Base-by-base conservation (phyloP, 192 early-diverging fungal genomes). In the Backusella morwellensis region DNA sequence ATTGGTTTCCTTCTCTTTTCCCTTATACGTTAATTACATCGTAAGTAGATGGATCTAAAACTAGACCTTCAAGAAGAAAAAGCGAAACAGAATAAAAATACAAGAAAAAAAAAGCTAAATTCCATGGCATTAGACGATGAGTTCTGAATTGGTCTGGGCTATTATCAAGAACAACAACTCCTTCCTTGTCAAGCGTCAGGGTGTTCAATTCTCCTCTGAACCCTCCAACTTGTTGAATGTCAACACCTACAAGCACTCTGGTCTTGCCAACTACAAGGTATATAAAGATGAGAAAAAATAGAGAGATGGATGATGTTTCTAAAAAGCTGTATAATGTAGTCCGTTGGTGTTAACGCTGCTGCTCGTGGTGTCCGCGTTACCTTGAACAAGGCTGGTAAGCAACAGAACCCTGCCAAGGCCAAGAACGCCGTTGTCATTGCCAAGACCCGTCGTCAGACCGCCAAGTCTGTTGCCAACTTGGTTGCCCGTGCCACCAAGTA, bases 241-340 rank as follows among this genome's bases (percentile, higher is more conserved):
- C 78, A 90, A 96, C 90, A 87, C 92, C 63, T 91, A 86, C 88
- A 95, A 95, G 90, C 92, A 88, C 89, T 91, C 92, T 80, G 92
- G 92, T 70, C 66, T 95, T 82, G 92, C 92, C 72, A 90, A 91
- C 89, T 84, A 84, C 72, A 92, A 93, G 93, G 91, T 74, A 50
- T 68, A 63, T 34, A 78, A 17, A 32, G 1, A 36, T 19, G 40
- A 17, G 15, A 14, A 35, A 66, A 29, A n/a, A 67, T 4, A 26
- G 32, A 23, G 59, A 47, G 36, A 56, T 63, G 19, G 17, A 68
- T 17, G 6, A 35, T 17, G 36, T 77, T 54, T 35, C 7, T 42
- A 7, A 32, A 29, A 21, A 32, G 35, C n/a, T 59, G 4, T 17
- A 35, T 35, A 14, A 34, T 34, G n/a, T 81, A 95, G 93, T 77